Conservation (phyloP, 345 rosid genomes). For the Arabis hirsuta region DNA sequence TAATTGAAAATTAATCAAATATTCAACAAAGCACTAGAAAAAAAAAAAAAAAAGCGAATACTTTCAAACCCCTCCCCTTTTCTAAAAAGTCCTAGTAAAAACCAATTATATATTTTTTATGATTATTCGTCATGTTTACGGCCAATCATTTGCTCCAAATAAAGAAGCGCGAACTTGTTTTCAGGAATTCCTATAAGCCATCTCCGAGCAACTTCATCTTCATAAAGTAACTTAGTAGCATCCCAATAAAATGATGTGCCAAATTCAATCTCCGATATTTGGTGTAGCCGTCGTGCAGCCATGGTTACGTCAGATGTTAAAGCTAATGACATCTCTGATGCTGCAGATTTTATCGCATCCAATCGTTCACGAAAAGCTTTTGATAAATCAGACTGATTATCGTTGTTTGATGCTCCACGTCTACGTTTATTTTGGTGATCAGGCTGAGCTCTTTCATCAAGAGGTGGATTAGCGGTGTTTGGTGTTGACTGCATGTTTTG, state of each 20-base stretch:
- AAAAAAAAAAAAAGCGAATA: no score
- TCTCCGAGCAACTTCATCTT: not conserved
- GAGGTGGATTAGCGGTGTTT: not conserved
- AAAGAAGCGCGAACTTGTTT: slow-evolving; percentile 3
- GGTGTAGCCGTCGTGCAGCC: not conserved
- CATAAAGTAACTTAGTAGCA: not conserved
- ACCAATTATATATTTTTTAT: not conserved
- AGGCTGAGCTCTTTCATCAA: not conserved
- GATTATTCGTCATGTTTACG: not conserved
- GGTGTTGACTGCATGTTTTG: not conserved
- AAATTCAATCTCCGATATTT: not conserved
- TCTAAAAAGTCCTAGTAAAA: not conserved
- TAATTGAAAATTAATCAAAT: no score
- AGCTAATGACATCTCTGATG: slow-evolving; percentile 2
- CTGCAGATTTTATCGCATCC: not conserved
- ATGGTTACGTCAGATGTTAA: not conserved
- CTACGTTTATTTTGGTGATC: not conserved
- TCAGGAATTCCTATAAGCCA: not conserved
- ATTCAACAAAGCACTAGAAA: no score
- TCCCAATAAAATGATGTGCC: not conserved
- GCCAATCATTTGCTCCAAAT: not conserved
- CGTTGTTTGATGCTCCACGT: not conserved
- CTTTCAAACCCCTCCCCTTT: no score
- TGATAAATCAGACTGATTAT: not conserved
- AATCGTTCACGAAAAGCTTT: not conserved